Evolutionary conservation across 148 eudicot species (phyloP).

Genomic region (Arctostaphylos glauca): DNA sequence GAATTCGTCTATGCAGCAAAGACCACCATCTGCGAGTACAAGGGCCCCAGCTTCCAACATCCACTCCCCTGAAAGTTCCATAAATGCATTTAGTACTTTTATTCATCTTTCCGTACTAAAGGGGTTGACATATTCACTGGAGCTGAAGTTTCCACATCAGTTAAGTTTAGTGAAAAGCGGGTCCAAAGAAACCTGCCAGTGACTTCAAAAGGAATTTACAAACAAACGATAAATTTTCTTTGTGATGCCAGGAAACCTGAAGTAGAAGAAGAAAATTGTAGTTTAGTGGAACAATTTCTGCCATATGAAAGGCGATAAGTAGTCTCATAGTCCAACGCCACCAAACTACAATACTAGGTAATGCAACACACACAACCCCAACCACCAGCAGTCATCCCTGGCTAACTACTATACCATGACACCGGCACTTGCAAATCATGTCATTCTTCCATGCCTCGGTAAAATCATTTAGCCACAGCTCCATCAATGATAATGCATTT

Average conservation of each 20-base stretch:
- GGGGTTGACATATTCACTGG: not conserved
- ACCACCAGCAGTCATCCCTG: too few relatives aligned
- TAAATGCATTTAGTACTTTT: not conserved
- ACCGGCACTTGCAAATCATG: too few relatives aligned
- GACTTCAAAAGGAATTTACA: not conserved
- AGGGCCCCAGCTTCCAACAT: constrained; percentile 99
- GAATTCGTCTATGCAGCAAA: constrained; percentile 96
- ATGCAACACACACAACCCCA: not conserved
- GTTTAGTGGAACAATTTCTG: not conserved
- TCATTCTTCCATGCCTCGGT: not conserved
- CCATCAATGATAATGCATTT: not conserved
- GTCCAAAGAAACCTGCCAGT: not conserved
- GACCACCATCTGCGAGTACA: constrained; percentile 96
- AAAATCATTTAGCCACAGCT: not conserved
- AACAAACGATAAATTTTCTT: not conserved
- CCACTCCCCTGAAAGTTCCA: constrained; percentile 67
- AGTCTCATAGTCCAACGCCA: not conserved
- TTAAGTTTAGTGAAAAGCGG: not conserved
- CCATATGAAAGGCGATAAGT: not conserved
- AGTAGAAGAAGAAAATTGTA: not conserved
- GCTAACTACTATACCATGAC: too few relatives aligned
- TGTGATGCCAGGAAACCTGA: not conserved
- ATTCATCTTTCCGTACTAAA: not conserved
- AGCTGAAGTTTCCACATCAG: not conserved
- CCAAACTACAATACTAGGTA: not conserved